Evolutionary conservation across 2,329 filamentous ascomycete genomes (phyloP).

Genomic region (Fusarium keratoplasticum): DNA sequence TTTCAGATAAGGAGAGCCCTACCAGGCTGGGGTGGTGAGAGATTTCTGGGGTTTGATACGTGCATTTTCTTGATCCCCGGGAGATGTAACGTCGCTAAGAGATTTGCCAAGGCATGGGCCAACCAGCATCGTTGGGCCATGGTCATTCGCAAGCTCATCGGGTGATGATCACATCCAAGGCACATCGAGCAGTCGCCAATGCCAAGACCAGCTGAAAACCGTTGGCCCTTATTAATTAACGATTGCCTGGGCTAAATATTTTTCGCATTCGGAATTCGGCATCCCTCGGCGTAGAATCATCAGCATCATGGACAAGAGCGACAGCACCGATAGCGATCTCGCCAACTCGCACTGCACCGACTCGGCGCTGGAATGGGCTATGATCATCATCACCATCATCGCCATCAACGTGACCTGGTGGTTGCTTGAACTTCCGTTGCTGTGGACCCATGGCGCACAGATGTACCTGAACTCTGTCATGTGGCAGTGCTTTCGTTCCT

Average conservation of each 20-base stretch:
- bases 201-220: not conserved
- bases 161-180: not conserved
- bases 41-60: not conserved
- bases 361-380: not conserved
- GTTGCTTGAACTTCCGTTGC: not conserved
- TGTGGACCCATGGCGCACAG: not conserved
- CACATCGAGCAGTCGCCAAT: not conserved
- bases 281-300: not conserved
- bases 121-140: not conserved
- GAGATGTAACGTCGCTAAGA: not conserved
- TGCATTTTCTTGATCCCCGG: not conserved
- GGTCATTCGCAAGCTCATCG: not conserved
- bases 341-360: not conserved
- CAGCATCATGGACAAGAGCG: not conserved
- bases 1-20: not conserved
- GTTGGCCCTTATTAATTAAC: not conserved
- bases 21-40: not conserved
- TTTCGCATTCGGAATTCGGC: not conserved
- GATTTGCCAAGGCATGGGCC: not conserved
- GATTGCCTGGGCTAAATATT: not conserved
- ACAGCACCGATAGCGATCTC: not conserved
- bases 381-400: not conserved
- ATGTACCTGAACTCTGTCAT: not conserved
- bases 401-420: not conserved
- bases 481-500: not conserved